Evolutionary conservation across 2,329 filamentous ascomycete species (phyloP).

Genomic region (Ascomycota sp.): DNA sequence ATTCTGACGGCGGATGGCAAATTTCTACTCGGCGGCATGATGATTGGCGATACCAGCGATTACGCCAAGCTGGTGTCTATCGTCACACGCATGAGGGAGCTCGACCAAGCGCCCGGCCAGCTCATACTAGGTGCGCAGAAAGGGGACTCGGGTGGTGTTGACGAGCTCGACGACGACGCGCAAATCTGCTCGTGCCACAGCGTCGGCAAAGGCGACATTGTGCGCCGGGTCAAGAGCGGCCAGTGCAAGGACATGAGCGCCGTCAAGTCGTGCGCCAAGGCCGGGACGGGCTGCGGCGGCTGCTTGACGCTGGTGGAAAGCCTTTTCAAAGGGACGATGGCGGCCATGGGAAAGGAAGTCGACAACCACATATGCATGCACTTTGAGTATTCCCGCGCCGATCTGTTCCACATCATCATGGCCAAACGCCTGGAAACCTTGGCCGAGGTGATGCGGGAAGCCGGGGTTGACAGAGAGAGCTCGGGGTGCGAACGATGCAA

Average conservation of each 20-base stretch:
- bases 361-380: conserved; percentile 71
- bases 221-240: conserved; percentile 49
- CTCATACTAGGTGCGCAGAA: conserved; percentile 62
- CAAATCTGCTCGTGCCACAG: conserved; percentile 91
- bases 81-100: conserved; percentile 59
- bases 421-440: conserved; percentile 58
- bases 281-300: conserved; percentile 73
- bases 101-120: conserved; percentile 58
- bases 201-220: conserved; percentile 64
- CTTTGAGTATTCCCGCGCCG: conserved; percentile 62
- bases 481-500: conserved; percentile 75
- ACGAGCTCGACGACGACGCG: conserved; percentile 62
- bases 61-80: conserved; percentile 76
- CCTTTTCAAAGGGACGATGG: conserved; percentile 80
- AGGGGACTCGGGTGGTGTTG: conserved; percentile 34
- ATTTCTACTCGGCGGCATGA: conserved; percentile 83
- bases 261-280: conserved; percentile 77
- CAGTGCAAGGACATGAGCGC: conserved; percentile 62
- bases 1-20: conserved; percentile 77
- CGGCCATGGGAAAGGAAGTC: conserved; percentile 64
- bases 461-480: conserved; percentile 47
- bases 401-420: conserved; percentile 75
- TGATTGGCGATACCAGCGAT: conserved; percentile 82
- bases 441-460: conserved; percentile 53
- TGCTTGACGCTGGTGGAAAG: conserved; percentile 73